Conservation (phyloP, 2,329 filamentous ascomycete genomes). For the Dothistroma septosporum region DNA sequence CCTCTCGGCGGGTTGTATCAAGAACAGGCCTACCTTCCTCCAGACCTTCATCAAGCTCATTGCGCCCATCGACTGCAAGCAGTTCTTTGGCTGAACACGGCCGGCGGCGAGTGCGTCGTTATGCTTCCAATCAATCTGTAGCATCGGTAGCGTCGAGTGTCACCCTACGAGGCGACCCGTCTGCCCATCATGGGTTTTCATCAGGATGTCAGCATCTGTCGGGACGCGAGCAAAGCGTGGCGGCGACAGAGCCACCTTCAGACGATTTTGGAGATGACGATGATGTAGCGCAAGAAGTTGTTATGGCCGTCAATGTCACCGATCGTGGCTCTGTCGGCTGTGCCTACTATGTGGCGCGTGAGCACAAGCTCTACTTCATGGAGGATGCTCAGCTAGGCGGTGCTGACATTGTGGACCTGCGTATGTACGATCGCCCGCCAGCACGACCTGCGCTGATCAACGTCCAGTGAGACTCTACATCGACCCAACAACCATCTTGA, state of each 20-base stretch:
- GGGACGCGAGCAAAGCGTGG: constrained; percentile 8
- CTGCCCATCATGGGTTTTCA: background rate
- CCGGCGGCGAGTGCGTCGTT: background rate
- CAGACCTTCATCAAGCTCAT: constrained; percentile 14
- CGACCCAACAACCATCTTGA: constrained; percentile 57
- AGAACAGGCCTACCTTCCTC: constrained; percentile 9
- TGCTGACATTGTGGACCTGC: constrained; percentile 54
- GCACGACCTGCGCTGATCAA: constrained; percentile 14
- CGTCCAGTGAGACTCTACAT: constrained; percentile 56
- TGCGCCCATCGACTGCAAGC: constrained; percentile 11
- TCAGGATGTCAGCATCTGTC: too few relatives aligned
- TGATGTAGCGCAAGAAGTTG: constrained; percentile 55
- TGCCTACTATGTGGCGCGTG: constrained; percentile 70
- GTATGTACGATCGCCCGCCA: constrained; percentile 32
- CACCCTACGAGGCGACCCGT: constrained; percentile 12
- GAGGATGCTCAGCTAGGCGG: constrained; percentile 69
- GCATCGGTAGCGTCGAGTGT: constrained; percentile 16
- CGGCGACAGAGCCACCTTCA: constrained; percentile 7
- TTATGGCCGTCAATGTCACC: constrained; percentile 76
- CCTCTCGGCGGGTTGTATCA: constrained; percentile 1
- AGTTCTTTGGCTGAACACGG: background rate
- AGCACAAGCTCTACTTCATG: constrained; percentile 69
- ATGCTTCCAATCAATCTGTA: constrained; percentile 3
- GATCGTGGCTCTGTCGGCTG: constrained; percentile 72
- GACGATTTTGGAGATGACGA: constrained; percentile 16